Conservation (phyloP, 352 stramenopile genomes). For the Globisporangium canariense region DNA sequence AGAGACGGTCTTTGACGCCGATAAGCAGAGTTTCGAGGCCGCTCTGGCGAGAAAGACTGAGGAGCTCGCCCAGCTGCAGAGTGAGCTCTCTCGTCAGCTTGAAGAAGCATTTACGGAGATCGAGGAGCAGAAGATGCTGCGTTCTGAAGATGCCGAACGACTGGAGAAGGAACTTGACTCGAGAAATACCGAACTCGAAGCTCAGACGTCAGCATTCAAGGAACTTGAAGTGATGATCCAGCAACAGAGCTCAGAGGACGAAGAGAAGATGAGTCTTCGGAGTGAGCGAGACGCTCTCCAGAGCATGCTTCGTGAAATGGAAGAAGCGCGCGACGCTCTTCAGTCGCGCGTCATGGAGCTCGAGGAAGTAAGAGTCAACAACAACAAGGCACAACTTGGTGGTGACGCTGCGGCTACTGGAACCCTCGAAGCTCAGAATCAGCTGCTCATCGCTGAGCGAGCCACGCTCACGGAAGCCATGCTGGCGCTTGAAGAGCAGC, state of each 20-base stretch:
- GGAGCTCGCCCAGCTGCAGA: slow-evolving; percentile 13
- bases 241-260: neutral
- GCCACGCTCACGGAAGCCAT: slow-evolving; percentile 29
- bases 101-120: slow-evolving; percentile 27
- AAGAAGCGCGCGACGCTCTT: slow-evolving; percentile 4
- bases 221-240: neutral
- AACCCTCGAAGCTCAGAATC: slow-evolving; percentile 14
- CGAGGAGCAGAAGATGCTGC: slow-evolving; percentile 28
- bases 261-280: slow-evolving; percentile 5
- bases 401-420: neutral
- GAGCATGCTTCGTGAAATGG: slow-evolving; percentile 12
- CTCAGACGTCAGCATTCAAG: slow-evolving; percentile 13
- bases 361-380: neutral
- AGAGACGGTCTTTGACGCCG: slow-evolving; percentile 11
- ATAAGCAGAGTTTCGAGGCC: slow-evolving; percentile 27
- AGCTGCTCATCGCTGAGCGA: slow-evolving; percentile 19
- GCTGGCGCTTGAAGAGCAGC: slow-evolving; percentile 29
- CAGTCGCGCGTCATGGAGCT: slow-evolving; percentile 4
- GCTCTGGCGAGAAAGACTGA: slow-evolving; percentile 20
- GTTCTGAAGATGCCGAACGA: slow-evolving; percentile 24
- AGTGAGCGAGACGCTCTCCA: slow-evolving; percentile 8
- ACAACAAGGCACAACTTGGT: neutral
- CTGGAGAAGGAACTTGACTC: slow-evolving; percentile 24
- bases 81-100: slow-evolving; percentile 27
- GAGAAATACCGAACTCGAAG: slow-evolving; percentile 13